phyloP scores from a whole-genome alignment of 495 filamentous ascomycete species.

The Talaromyces thailandensis region DNA sequence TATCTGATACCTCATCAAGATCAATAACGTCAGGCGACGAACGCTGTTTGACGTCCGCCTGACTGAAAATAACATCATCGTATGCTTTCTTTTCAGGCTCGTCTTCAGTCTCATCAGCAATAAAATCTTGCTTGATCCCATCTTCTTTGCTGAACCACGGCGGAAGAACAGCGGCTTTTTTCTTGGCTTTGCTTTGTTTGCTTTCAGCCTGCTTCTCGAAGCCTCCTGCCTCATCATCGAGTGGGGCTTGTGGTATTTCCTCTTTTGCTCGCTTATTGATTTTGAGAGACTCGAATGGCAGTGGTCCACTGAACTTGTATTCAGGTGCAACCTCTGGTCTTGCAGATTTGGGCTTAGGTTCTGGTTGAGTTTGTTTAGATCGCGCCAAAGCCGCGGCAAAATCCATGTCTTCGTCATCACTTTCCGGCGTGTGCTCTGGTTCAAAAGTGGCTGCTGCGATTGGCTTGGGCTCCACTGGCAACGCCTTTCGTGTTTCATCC shows the following conservation, averaged over 20 bases:
- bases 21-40: slow-evolving; percentile 37
- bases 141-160: slow-evolving; percentile 65
- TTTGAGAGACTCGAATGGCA: slow-evolving; percentile 84
- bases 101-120: slow-evolving; percentile 21
- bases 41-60: slow-evolving; percentile 31
- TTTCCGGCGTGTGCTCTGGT: slow-evolving; percentile 18
- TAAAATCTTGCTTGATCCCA: slow-evolving; percentile 22
- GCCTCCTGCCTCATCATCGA: slow-evolving; percentile 55
- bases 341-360: slow-evolving; percentile 9
- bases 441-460: background rate
- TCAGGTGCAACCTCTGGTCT: background rate
- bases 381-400: slow-evolving; percentile 34
- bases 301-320: slow-evolving; percentile 55
- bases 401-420: slow-evolving; percentile 36
- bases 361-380: slow-evolving; percentile 25
- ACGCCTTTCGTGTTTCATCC: background rate
- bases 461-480: background rate
- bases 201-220: slow-evolving; percentile 46
- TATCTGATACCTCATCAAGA: slow-evolving; percentile 25
- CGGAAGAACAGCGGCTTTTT: slow-evolving; percentile 57
- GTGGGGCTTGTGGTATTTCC: slow-evolving; percentile 30
- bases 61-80: slow-evolving; percentile 17
- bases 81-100: slow-evolving; percentile 12
- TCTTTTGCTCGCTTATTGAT: slow-evolving; percentile 49
- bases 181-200: slow-evolving; percentile 24